These are phyloP conservation scores for Akanthomyces lecanii DNA, from an alignment of 2,329 filamentous ascomycete genomes.

Conservation along the genomic window DNA sequence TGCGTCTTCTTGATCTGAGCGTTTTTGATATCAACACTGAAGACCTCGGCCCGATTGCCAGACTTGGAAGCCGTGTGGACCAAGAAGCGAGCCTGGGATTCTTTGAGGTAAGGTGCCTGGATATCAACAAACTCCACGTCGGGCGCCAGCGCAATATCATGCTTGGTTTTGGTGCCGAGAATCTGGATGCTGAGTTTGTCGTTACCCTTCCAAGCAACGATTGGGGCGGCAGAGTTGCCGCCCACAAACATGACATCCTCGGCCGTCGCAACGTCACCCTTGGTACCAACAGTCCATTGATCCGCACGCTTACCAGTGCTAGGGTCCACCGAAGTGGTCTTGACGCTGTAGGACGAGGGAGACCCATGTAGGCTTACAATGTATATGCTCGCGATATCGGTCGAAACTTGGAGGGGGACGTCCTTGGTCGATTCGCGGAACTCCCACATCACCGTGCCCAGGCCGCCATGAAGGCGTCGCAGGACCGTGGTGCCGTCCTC, in stretches of 20 bases:
- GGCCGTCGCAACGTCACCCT: conserved; percentile 63
- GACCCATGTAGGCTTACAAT: conserved; percentile 70
- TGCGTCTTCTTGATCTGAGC: conserved; percentile 72
- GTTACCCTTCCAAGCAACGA: conserved; percentile 71
- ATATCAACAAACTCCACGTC: conserved; percentile 54
- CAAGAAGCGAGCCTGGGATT: conserved; percentile 76
- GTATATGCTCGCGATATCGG: conserved; percentile 67
- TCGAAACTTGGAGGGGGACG: conserved; percentile 68
- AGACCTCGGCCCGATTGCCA: conserved; percentile 80
- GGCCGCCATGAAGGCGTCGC: conserved; percentile 66
- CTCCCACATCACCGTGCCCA: conserved; percentile 76
- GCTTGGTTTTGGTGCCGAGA: conserved; percentile 55
- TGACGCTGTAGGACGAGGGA: conserved; percentile 69
- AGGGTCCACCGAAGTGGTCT: conserved; percentile 68
- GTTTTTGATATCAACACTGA: conserved; percentile 71
- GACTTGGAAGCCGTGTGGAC: conserved; percentile 70
- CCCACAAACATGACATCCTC: conserved; percentile 71
- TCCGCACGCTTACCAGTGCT: conserved; percentile 67
- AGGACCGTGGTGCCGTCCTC: conserved; percentile 56
- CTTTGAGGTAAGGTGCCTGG: conserved; percentile 68
- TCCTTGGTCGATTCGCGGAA: conserved; percentile 65
- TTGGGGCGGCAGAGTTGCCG: conserved; percentile 68
- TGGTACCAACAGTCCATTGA: conserved; percentile 68
- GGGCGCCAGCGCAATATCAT: conserved; percentile 48
- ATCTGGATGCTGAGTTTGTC: conserved; percentile 68